Percentiles rank a stretch among this genome's conserved stretches.
Conservation (phyloP, 208 protist species). For the Leptomonas seymouri region DNA sequence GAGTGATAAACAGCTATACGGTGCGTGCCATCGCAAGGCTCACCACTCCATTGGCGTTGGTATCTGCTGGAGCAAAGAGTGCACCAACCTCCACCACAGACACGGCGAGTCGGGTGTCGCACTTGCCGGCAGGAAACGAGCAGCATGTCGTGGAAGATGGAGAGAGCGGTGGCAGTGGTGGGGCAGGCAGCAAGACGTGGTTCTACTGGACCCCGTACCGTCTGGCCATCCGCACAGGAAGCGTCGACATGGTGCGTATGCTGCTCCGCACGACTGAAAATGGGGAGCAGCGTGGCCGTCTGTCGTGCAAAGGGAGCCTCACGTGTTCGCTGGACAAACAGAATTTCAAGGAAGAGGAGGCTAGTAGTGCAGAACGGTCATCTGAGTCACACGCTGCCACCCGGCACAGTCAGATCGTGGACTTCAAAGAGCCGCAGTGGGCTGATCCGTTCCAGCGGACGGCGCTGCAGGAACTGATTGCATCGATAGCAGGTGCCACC, state of each 20-base stretch:
- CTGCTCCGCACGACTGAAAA: slow-evolving; percentile 12
- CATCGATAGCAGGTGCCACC: slow-evolving; percentile 3
- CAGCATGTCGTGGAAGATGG: background rate
- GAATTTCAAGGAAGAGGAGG: background rate
- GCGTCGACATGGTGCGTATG: slow-evolving; percentile 21
- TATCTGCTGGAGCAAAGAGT: background rate
- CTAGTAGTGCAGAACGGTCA: background rate
- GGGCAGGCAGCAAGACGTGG: slow-evolving; percentile 14
- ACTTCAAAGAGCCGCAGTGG: slow-evolving; percentile 61
- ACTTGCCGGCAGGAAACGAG: background rate
- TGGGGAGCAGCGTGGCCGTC: background rate
- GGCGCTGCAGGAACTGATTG: slow-evolving; percentile 66
- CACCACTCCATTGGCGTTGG: background rate
- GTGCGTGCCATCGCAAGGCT: slow-evolving; percentile 16
- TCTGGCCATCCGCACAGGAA: slow-evolving; percentile 45
- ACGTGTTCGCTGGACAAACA: background rate
- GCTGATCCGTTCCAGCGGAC: slow-evolving; percentile 61
- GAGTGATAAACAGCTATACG: slow-evolving; percentile 11
- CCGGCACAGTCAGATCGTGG: slow-evolving; percentile 25
- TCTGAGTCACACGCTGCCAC: background rate
- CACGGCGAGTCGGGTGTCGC: background rate
- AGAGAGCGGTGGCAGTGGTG: background rate
- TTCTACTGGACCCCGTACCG: slow-evolving; percentile 57
- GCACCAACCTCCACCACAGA: background rate
- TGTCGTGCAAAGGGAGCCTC: background rate